phyloP scores from a whole-genome alignment of 1,284 basidiomycete species.

The Irpex sp. region DNA sequence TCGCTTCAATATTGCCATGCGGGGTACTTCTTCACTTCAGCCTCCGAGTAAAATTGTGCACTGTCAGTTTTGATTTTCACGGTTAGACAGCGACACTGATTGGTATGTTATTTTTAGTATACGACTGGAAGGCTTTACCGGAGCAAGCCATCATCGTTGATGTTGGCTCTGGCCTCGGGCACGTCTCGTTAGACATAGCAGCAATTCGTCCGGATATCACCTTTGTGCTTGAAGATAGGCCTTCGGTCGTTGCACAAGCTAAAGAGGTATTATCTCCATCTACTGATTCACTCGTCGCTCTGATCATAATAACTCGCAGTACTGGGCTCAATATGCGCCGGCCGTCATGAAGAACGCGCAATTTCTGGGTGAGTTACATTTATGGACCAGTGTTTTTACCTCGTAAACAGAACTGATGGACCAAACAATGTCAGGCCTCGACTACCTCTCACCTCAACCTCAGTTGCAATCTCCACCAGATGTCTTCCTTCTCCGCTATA shows the following conservation, averaged over 20 bases:
- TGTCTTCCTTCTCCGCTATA: slow-evolving; percentile 21
- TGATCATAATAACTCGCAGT: neutral
- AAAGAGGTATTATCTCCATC: neutral
- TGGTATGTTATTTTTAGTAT: slow-evolving; percentile 6
- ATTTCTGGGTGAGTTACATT: neutral
- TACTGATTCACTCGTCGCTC: neutral
- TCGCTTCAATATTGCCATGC: slow-evolving; percentile 2
- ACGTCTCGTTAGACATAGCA: slow-evolving; percentile 7
- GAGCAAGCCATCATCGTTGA: slow-evolving; percentile 10
- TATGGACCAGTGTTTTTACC: neutral
- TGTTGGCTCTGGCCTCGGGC: slow-evolving; percentile 14
- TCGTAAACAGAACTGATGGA: neutral
- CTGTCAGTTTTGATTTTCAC: slow-evolving; percentile 17
- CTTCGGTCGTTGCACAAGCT: slow-evolving; percentile 3
- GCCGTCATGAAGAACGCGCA: neutral
- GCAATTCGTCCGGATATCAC: slow-evolving; percentile 6
- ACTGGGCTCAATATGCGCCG: slow-evolving; percentile 2
- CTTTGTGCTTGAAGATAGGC: slow-evolving; percentile 14
- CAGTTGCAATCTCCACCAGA: slow-evolving; percentile 13
- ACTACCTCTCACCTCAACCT: slow-evolving; percentile 26
- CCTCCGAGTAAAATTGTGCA: slow-evolving; percentile 23
- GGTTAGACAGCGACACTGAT: neutral
- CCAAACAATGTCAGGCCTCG: slow-evolving; percentile 13
- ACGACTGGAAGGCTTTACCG: slow-evolving; percentile 11
- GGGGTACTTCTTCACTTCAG: neutral